Percentiles rank a stretch among this genome's conserved stretches.
phyloP scores from a whole-genome alignment of 176 grass and related monocot genomes.

The Musa schizocarpa region DNA sequence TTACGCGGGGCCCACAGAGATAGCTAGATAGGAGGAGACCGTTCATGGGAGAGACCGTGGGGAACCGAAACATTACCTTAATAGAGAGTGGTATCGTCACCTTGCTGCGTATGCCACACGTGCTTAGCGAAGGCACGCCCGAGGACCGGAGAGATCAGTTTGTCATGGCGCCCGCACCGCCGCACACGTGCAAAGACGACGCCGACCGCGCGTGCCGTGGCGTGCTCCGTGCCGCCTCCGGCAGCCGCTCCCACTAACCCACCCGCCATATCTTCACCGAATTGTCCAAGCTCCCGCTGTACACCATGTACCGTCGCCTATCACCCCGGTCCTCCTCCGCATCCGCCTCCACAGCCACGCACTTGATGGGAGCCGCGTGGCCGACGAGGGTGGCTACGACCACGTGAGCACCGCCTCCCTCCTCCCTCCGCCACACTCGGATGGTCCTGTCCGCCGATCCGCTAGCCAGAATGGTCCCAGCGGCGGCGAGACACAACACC shows the following conservation, averaged over 20 bases:
- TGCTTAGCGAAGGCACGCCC: too few species aligned
- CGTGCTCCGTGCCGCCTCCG: neutral
- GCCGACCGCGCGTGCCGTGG: neutral
- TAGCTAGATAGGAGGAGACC: too few species aligned
- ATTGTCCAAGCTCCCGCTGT: slow-evolving; percentile 50
- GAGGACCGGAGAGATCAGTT: too few species aligned
- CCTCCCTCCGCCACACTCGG: slow-evolving; percentile 42
- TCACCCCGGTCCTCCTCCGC: neutral
- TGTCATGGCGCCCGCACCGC: neutral
- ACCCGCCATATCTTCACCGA: slow-evolving; percentile 54
- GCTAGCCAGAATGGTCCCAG: slow-evolving; percentile 39
- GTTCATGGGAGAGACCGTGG: too few species aligned
- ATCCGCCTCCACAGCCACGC: slow-evolving; percentile 35
- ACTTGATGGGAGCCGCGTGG: slow-evolving; percentile 49
- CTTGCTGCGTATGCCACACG: too few species aligned
- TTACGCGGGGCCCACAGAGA: too few species aligned
- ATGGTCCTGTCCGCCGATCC: slow-evolving; percentile 53
- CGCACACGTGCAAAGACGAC: neutral
- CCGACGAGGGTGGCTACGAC: neutral
- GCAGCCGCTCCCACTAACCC: neutral
- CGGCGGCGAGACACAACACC: slow-evolving; percentile 51
- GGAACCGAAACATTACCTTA: too few species aligned
- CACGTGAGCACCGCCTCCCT: slow-evolving; percentile 18
- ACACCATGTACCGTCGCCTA: slow-evolving; percentile 34
- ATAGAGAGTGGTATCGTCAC: too few species aligned